Conservation (phyloP, 163 green algal genomes). For the Scenedesmus sp. region DNA sequence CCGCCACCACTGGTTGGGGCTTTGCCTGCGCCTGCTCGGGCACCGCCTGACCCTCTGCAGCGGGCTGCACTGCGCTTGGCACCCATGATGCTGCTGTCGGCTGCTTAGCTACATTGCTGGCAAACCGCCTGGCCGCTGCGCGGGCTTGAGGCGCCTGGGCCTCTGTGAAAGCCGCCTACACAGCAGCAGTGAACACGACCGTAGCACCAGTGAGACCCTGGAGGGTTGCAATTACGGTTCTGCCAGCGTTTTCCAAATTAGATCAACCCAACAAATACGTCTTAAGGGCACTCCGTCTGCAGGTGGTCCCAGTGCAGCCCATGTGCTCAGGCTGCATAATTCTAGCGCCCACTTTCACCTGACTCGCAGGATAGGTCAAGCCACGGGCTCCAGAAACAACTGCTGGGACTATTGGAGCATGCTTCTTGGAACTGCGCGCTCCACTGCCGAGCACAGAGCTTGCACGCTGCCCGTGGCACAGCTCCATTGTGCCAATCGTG, state of each 20-base stretch:
- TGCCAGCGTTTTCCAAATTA: background rate
- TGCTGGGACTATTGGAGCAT: constrained; percentile 33
- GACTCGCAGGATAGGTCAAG: background rate
- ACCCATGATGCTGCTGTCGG: constrained; percentile 19
- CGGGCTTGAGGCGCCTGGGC: background rate
- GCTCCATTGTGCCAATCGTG: constrained; percentile 41
- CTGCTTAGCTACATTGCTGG: background rate
- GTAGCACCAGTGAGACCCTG: constrained; percentile 34
- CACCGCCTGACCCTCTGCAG: background rate
- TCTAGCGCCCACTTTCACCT: constrained; percentile 5
- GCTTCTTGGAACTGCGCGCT: constrained; percentile 26
- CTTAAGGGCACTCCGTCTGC: background rate
- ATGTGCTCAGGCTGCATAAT: background rate
- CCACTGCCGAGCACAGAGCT: constrained; percentile 34
- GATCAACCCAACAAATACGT: background rate
- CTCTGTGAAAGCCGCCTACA: constrained; percentile 1
- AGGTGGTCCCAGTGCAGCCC: background rate
- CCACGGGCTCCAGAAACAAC: background rate
- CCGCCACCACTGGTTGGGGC: constrained; percentile 61
- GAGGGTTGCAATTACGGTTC: background rate
- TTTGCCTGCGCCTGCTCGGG: background rate
- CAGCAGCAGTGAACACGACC: constrained; percentile 27
- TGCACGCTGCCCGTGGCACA: constrained; percentile 14
- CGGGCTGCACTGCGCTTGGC: constrained; percentile 31
- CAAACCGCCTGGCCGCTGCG: background rate